These are phyloP conservation scores for Candida odintsovae DNA, from an alignment of 805 yeast genomes.

Conservation along the genomic window DNA sequence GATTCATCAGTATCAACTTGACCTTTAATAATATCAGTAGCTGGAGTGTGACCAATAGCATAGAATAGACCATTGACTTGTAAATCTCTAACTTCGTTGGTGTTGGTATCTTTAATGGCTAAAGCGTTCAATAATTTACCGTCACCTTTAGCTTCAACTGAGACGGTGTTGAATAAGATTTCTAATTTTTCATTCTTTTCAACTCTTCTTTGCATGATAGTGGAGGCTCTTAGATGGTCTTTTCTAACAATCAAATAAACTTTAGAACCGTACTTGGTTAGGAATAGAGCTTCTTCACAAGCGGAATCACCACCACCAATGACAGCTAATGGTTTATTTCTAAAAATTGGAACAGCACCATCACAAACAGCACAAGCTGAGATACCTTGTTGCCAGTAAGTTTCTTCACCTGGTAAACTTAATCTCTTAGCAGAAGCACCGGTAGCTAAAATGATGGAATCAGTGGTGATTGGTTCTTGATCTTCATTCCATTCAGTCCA, in stretches of 20 bases:
- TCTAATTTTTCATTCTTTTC: constrained; percentile 81
- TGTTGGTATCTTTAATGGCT: constrained; percentile 61
- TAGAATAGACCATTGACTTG: constrained; percentile 90
- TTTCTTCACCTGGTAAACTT: constrained; percentile 91
- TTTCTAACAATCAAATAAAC: constrained; percentile 91
- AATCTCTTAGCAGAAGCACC: constrained; percentile 98
- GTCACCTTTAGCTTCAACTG: constrained; percentile 89
- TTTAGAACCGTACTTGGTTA: constrained; percentile 96
- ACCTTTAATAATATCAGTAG: constrained; percentile 71
- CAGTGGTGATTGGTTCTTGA: constrained; percentile 84
- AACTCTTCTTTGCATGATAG: constrained; percentile 95
- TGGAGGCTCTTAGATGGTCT: constrained; percentile 90
- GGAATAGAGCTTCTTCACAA: constrained; percentile 95
- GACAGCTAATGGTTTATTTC: constrained; percentile 96
- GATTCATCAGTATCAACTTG: constrained; percentile 77
- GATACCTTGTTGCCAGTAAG: constrained; percentile 98
- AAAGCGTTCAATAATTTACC: constrained; percentile 73
- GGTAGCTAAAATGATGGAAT: constrained; percentile 88
- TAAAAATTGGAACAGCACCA: constrained; percentile 98
- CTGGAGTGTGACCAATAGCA: constrained; percentile 97
- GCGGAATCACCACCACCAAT: constrained; percentile 99
- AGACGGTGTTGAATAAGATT: constrained; percentile 78
- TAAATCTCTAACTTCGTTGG: constrained; percentile 63
- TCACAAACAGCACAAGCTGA: constrained; percentile 99
- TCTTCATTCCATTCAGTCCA: constrained; percentile 97